Base-by-base conservation (phyloP, 2,329 filamentous ascomycete species). In the Fusarium ramigenum region DNA sequence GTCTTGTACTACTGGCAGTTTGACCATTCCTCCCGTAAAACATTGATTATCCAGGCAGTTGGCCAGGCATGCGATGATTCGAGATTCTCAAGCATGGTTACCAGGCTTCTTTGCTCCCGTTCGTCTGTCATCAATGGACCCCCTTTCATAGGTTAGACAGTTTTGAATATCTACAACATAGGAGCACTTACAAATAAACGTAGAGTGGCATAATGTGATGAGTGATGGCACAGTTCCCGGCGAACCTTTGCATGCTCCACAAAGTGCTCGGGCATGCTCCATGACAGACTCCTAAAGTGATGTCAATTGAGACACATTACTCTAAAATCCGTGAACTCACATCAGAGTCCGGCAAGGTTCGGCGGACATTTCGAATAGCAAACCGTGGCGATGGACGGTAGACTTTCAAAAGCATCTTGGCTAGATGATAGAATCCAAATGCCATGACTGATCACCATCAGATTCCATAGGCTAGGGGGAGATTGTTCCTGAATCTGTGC, bases 161-260 rank as follows among this genome's bases (percentile, higher is more conserved):
- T 18, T 12, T 4, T 15, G 5, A 21, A 9, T 42, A 2, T 18
- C 11, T 1, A n/a, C 2, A 34, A 9, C 5, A 49, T 32, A 7
- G 7, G 10, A 21, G 4, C 11, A 58, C 52, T 7, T 63, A 63
- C 60, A 64, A 15, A 64, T 64, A 53, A 64, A 64, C 7, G 62
- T 64, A 15, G 62, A 52, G 62, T 64, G 62, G 28, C 62, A 64
- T 18, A 64, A 53, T 28, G 62, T 64, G 39, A 64, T 64, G 15
- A 64, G 56, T 2, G 62, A 53, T 4, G 62, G 62, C 21, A 64
- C 62, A 44, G 62, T 64, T 9, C 62, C 39, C 8, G 56, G 62
- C 10, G 62, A 64, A n/a, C 62, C 21, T 23, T 64, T 44, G 15
- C 62, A 64, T 11, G 16, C 57, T 32, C 62, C 62, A 23, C 62